phyloP scores from a whole-genome alignment of 164 flowering plant genomes.

The Macadamia tetraphylla region DNA sequence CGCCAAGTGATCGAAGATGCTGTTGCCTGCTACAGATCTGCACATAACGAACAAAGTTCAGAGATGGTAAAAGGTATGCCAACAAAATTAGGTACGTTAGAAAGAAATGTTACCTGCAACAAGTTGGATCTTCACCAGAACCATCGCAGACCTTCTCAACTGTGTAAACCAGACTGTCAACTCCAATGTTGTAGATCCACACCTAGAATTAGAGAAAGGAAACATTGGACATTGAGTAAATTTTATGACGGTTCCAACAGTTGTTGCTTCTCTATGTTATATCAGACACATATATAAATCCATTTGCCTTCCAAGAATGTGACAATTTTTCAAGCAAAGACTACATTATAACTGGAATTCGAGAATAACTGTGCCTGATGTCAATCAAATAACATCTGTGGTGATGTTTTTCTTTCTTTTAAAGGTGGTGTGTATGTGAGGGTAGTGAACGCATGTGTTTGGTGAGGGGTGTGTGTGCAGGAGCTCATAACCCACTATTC shows the following conservation, averaged over 20 bases:
- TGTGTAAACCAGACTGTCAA: conserved; percentile 53
- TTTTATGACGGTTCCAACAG: too few relatives aligned
- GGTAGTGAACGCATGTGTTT: too few relatives aligned
- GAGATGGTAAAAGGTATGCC: not conserved
- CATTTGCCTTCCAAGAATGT: not conserved
- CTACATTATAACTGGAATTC: too few relatives aligned
- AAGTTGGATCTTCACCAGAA: conserved; percentile 90
- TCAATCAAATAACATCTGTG: too few relatives aligned
- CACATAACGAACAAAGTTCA: conserved; percentile 5
- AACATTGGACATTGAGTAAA: not conserved
- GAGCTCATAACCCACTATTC: not conserved
- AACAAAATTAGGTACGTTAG: not conserved
- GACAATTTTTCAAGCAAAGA: not conserved
- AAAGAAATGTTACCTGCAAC: conserved; percentile 63
- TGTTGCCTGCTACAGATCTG: conserved; percentile 89
- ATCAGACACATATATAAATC: not conserved
- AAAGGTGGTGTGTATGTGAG: too few relatives aligned
- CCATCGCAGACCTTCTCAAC: conserved; percentile 82
- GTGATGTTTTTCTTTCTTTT: too few relatives aligned
- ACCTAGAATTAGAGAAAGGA: conserved; percentile 44
- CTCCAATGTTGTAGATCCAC: conserved; percentile 67
- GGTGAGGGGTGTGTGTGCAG: not conserved
- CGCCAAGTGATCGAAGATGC: conserved; percentile 68
- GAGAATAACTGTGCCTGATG: too few relatives aligned
- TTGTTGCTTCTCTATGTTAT: too few relatives aligned